phyloP scores from a whole-genome alignment of 306 rosid species.

The Mucuna pruriens region DNA sequence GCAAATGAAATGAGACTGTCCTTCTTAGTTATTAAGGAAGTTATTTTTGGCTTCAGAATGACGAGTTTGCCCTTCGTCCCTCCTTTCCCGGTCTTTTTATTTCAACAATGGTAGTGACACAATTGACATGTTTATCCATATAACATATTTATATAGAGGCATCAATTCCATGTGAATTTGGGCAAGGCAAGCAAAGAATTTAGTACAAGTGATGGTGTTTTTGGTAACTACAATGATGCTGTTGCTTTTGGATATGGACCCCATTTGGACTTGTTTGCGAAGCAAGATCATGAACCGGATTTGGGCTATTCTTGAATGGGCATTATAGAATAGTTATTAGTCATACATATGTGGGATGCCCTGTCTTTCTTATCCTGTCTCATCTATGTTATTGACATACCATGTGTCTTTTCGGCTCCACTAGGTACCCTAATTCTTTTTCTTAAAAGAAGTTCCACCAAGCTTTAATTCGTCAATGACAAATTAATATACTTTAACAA shows the following conservation, averaged over 20 bases:
- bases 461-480: conserved; percentile 31
- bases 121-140: conserved; percentile 33
- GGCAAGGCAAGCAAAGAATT: conserved; percentile 47
- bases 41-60: neutral
- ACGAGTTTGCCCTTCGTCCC: conserved; percentile 43
- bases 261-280: conserved; percentile 59
- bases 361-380: conserved; percentile 47
- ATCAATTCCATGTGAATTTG: conserved; percentile 44
- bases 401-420: conserved; percentile 58
- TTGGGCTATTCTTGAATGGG: conserved; percentile 46
- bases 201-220: conserved; percentile 37
- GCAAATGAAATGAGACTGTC: conserved; percentile 35
- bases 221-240: conserved; percentile 53
- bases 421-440: conserved; percentile 40
- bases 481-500: conserved; percentile 41
- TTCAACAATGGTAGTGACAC: neutral
- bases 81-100: neutral
- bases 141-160: neutral
- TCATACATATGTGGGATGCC: conserved; percentile 38
- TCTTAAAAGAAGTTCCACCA: conserved; percentile 47
- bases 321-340: conserved; percentile 45
- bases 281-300: conserved; percentile 57
- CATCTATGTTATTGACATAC: conserved; percentile 25
- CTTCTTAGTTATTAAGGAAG: conserved; percentile 67
- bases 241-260: conserved; percentile 52